Base-by-base conservation (phyloP, 2,329 filamentous ascomycete genomes). In the Aspergillus fijiensis region DNA sequence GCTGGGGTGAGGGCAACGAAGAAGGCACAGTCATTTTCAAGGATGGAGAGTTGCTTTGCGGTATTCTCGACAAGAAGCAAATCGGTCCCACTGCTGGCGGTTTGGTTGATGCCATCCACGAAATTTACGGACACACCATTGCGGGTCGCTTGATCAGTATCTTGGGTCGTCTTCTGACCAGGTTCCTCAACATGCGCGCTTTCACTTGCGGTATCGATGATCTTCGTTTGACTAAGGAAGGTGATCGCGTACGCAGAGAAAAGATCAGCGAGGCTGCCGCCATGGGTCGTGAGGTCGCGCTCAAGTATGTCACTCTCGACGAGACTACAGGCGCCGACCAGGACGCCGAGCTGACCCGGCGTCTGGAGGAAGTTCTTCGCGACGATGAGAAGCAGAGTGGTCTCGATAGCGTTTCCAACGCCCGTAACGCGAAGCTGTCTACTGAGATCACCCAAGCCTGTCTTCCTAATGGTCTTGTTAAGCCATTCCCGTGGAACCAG, bases 141-240 rank as follows among this genome's bases (percentile, higher is more conserved):
- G 94, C 95, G 21, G 94, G 95, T 35, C 92, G 91, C 72, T 81
- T 96, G 10, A 85, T 99, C 57, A 96, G 92, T 80, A 89, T 94
- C 67, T 83, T 99, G 58, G 95, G 95, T 57, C 87, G 95, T 59
- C 82, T 99, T 27, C 79, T 99, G 64, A 99, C 95, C 0, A 89
- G 93, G 70, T 89, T 93, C 65, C 83, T 98, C 62, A 91, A 95
- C 72, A 96, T 97, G 88, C 86, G 93, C 55, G 95, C 94, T 1
- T 98, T 98, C 75, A 95, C 91, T 65, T 99, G 95, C 75, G 96
- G 96, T 73, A 96, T 99, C 77, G 94, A 99, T 70, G 96, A 99
- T 81, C 82, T 99, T 60, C 87, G 90, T 60, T 85, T 99, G 55
- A 98, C 94, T 0, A 81, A 85, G 1, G 81, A 90, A 63, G 94